phyloP scores from a whole-genome alignment of 73 alveolate species.

The Breviolum minutum region DNA sequence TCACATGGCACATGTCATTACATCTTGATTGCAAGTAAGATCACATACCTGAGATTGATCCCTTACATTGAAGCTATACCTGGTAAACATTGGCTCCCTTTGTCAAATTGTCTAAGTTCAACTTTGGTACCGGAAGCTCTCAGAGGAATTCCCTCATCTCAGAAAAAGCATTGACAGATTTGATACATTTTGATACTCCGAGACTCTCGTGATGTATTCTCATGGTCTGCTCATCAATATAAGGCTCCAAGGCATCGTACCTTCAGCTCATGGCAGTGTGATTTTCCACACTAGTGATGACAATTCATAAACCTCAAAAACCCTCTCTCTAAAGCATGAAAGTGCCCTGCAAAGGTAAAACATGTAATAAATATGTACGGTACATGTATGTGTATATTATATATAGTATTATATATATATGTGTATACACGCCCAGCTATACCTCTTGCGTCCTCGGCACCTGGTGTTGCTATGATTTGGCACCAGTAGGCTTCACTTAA shows the following conservation, averaged over 20 bases:
- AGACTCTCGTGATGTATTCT: slow-evolving; percentile 82
- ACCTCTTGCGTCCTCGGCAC: too few species aligned
- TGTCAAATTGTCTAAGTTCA: too few species aligned
- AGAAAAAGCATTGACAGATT: background rate
- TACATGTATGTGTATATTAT: too few species aligned
- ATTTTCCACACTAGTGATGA: background rate
- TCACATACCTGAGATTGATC: too few species aligned
- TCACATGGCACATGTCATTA: too few species aligned
- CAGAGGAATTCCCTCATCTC: background rate
- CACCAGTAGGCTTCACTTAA: too few species aligned
- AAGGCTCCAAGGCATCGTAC: slow-evolving; percentile 96
- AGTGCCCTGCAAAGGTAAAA: too few species aligned
- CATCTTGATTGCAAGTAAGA: too few species aligned
- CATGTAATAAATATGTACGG: too few species aligned
- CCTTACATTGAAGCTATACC: background rate
- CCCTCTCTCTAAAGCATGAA: too few species aligned
- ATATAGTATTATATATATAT: background rate
- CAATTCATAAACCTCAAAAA: background rate
- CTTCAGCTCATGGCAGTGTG: background rate
- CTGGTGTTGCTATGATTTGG: too few species aligned
- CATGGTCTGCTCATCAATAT: slow-evolving; percentile 95
- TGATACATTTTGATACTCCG: background rate
- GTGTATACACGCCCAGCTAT: too few species aligned
- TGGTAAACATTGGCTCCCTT: background rate
- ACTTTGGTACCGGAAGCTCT: background rate